Percentiles rank a stretch among this genome's conserved stretches.
phyloP scores from a whole-genome alignment of 2,329 filamentous ascomycete species.

The Cladophialophora chaetospira region DNA sequence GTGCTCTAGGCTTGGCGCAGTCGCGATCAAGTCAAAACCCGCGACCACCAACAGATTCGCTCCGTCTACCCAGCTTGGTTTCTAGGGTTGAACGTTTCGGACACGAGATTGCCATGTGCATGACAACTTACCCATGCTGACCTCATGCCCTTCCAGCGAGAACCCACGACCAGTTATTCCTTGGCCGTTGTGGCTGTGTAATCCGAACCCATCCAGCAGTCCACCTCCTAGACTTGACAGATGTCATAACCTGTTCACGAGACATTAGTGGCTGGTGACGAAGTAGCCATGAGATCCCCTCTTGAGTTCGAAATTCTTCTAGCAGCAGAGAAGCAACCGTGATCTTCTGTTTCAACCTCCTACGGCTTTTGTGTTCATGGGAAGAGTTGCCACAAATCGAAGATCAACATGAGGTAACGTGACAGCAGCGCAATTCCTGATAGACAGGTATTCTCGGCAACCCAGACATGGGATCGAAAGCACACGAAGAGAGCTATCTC shows the following conservation, averaged over 20 bases:
- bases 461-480: constrained; percentile 21
- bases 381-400: no score
- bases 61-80: not conserved
- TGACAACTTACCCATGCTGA: not conserved
- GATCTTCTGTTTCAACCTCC: no score
- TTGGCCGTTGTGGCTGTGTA: constrained; percentile 2
- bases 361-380: no score
- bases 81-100: no score
- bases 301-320: no score
- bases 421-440: not conserved
- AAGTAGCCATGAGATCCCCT: constrained; percentile 1
- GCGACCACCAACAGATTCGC: not conserved
- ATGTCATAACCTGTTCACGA: constrained; percentile 12
- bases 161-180: not conserved
- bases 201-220: constrained; percentile 9
- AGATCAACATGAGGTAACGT: constrained; percentile 21
- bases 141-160: not conserved
- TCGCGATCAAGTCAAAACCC: not conserved
- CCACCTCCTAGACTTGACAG: not conserved
- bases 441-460: not conserved
- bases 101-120: not conserved
- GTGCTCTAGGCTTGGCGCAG: not conserved
- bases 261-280: constrained; percentile 4
- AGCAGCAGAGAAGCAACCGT: no score
- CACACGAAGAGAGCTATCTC: constrained; percentile 12